A percentile compares a stretch with the other conserved stretches of the same genome.
Conservation (phyloP, 805 yeast genomes). For the Yarrowia sp. region DNA sequence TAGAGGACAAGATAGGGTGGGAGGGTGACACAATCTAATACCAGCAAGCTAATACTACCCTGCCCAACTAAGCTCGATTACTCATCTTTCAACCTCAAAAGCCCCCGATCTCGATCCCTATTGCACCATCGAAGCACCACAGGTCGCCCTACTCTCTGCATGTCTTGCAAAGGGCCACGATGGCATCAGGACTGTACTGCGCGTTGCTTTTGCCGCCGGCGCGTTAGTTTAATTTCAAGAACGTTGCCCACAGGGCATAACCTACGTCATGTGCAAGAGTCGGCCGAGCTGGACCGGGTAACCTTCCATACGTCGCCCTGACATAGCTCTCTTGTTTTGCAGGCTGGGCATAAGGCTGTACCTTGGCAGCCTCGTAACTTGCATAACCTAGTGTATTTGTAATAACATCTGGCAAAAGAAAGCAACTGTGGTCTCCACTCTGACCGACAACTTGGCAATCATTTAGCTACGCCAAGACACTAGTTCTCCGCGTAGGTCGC, state of each 20-base stretch:
- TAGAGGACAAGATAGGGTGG: too few species aligned
- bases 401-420: not conserved
- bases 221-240: conserved; percentile 21
- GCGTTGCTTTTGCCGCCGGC: conserved; percentile 16
- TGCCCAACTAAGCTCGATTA: too few species aligned
- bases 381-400: not conserved
- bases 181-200: not conserved
- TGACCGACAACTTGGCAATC: conserved; percentile 3
- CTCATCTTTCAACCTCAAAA: too few species aligned
- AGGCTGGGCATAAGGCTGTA: conserved; percentile 5
- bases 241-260: not conserved
- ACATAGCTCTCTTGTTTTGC: not conserved
- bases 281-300: conserved; percentile 1
- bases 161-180: conserved; percentile 7
- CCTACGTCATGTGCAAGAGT: not conserved
- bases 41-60: too few species aligned
- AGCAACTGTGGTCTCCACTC: conserved; percentile 7
- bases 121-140: conserved; percentile 9
- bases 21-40: too few species aligned
- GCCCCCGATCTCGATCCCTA: not conserved
- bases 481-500: not conserved
- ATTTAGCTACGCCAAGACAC: conserved; percentile 11
- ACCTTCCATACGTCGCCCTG: conserved; percentile 24
- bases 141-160: conserved; percentile 14
- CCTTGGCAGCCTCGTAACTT: conserved; percentile 13